phyloP scores from a whole-genome alignment of 495 filamentous ascomycete genomes.

The Aspergillus haitiensis region DNA sequence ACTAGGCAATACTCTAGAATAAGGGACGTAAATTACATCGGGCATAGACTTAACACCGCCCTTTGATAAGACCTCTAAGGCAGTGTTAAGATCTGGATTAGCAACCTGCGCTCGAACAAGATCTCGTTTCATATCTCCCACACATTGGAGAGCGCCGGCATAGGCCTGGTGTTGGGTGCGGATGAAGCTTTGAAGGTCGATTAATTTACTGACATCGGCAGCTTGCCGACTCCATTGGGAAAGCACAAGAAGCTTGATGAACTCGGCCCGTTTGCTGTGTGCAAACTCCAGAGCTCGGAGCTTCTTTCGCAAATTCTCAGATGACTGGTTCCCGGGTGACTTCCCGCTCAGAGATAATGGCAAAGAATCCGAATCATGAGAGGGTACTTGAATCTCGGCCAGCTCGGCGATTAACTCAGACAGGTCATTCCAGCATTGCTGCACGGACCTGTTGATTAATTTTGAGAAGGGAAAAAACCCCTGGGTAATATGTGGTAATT shows the following conservation, averaged over 20 bases:
- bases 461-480: constrained; percentile 68
- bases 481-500: constrained; percentile 76
- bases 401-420: constrained; percentile 67
- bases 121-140: constrained; percentile 69
- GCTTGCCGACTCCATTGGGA: constrained; percentile 83
- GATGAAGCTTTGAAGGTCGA: constrained; percentile 78
- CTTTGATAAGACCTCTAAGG: constrained; percentile 75
- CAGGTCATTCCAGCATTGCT: constrained; percentile 78
- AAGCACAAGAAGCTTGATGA: constrained; percentile 88
- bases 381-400: constrained; percentile 60
- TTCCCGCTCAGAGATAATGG: constrained; percentile 51
- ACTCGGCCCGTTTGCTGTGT: constrained; percentile 63
- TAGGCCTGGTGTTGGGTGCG: constrained; percentile 59
- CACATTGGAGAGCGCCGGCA: constrained; percentile 52
- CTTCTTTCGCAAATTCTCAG: constrained; percentile 78
- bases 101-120: constrained; percentile 66
- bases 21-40: constrained; percentile 54
- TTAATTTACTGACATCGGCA: constrained; percentile 72
- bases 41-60: constrained; percentile 75
- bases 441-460: constrained; percentile 72
- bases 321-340: constrained; percentile 54
- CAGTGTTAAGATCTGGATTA: constrained; percentile 88
- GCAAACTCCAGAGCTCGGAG: constrained; percentile 70
- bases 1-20: constrained; percentile 3
- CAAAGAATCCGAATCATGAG: constrained; percentile 32